Base-by-base conservation (phyloP, 2,329 filamentous ascomycete species). In the Aureobasidium sp. region DNA sequence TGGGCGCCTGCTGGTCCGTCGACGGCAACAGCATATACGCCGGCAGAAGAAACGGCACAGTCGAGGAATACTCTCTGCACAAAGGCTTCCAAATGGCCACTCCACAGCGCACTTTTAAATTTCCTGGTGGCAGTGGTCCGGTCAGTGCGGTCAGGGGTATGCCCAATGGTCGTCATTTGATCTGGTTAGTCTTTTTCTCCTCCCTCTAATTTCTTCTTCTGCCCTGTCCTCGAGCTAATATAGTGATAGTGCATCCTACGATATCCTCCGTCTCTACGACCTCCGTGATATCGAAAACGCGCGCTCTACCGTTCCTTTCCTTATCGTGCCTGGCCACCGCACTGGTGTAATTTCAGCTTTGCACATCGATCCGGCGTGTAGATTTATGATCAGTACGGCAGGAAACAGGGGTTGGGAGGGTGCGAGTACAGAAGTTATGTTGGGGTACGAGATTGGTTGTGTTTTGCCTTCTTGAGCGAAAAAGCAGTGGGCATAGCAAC, bases 381-480 rank as follows among this genome's bases (percentile, higher is more conserved):
- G 85, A 19, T 97, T 92, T 70, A 93, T 99, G 87, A 82, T 99
- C 35, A 93, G 89, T 1, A 89, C 90, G 0, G 92, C 90, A 4
- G 94, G 94, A 0, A 97, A 94, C 64, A 79, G 94, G 64, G 94
- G 94, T 0, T 99, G 94, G 94, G 94, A 97, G 72, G 94, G 94
- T 1, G 85, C 82, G 21, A 86, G 82, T 37, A 97, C 94, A 0
- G 94, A 99, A 75, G 90, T 94, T 0, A 73, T 99, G 62, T 84
- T 99, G 59, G 94, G 94, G 17, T 99, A 99, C 73, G 94, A 99
- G 75, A 96, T 99, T 27, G 53, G 53, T 23, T 57, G 53, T 35
- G 46, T 35, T 4, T 9, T 50, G 31, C 46, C 46, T 2, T 49
- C 46, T 35, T 49, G 46, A 49, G 5, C 29, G 33, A 35, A 5